Evolutionary conservation across 169 alveolate genomes (phyloP).

Genomic region (Cryptosporidium sp.): DNA sequence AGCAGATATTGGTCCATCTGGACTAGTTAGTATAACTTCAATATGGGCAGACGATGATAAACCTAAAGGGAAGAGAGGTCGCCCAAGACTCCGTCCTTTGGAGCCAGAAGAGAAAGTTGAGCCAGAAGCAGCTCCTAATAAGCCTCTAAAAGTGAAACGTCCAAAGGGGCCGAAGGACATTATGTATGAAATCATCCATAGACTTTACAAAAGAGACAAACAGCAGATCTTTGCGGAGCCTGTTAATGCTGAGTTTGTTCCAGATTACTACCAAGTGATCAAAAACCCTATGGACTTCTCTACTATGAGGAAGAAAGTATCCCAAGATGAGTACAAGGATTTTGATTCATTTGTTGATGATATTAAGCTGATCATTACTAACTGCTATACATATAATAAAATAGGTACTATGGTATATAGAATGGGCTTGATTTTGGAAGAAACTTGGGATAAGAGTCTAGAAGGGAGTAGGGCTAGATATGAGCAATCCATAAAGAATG

Average conservation of each 20-base stretch:
- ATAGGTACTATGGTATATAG: conserved; percentile 76
- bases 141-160: conserved; percentile 67
- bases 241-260: conserved; percentile 89
- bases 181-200: conserved; percentile 77
- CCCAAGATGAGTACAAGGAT: conserved; percentile 84
- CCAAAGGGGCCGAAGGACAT: conserved; percentile 68
- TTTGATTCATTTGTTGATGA: conserved; percentile 89
- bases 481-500: conserved; percentile 47
- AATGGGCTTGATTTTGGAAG: conserved; percentile 70
- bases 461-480: conserved; percentile 59
- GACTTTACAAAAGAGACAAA: conserved; percentile 82
- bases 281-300: conserved; percentile 93
- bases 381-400: conserved; percentile 90
- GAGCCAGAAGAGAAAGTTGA: conserved; percentile 50
- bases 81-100: conserved; percentile 61
- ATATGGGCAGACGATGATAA: conserved; percentile 75
- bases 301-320: conserved; percentile 86
- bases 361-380: conserved; percentile 87
- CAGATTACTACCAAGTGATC: conserved; percentile 92
- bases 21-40: conserved; percentile 62
- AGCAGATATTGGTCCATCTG: conserved; percentile 66
- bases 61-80: conserved; percentile 75
- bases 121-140: conserved; percentile 49
- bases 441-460: conserved; percentile 69
- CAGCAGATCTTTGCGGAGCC: conserved; percentile 89